Percentiles rank a stretch among this genome's conserved stretches.
Conservation (phyloP, 305 asterid species). For the Solanum hybrid region DNA sequence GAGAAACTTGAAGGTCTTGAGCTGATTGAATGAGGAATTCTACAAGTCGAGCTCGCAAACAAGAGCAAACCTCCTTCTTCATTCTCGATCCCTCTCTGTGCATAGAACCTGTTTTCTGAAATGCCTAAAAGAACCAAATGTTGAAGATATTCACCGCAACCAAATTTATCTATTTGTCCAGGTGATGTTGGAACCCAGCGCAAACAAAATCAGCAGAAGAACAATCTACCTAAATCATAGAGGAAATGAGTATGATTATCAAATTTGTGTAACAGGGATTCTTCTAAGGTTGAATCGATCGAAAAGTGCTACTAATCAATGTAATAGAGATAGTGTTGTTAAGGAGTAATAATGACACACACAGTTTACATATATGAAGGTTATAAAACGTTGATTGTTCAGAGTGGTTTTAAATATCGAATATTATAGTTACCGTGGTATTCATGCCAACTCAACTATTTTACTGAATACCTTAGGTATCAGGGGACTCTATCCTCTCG, state of each 20-base stretch:
- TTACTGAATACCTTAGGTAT: not conserved
- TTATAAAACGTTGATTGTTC: not conserved
- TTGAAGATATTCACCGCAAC: not conserved
- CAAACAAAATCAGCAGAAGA: not conserved
- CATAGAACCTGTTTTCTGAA: not conserved
- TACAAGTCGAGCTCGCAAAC: constrained; percentile 42
- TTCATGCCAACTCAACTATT: not conserved
- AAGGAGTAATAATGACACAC: not conserved
- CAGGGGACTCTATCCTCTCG: not conserved
- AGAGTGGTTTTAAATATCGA: not conserved
- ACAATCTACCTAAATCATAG: not conserved
- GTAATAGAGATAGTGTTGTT: not conserved
- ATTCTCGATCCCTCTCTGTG: constrained; percentile 3
- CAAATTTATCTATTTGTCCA: not conserved
- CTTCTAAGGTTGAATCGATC: not conserved
- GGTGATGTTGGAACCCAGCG: not conserved
- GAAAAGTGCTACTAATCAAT: not conserved
- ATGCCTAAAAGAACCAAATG: not conserved
- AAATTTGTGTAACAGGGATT: not conserved
- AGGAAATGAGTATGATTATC: not conserved
- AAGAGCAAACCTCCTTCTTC: constrained; percentile 29
- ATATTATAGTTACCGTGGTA: not conserved
- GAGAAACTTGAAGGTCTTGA: constrained; percentile 44
- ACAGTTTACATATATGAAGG: not conserved
- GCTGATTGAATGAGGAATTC: constrained; percentile 55